Evolutionary conservation across 305 asterid genomes (phyloP).

Genomic region (Rubia tinctorum): DNA sequence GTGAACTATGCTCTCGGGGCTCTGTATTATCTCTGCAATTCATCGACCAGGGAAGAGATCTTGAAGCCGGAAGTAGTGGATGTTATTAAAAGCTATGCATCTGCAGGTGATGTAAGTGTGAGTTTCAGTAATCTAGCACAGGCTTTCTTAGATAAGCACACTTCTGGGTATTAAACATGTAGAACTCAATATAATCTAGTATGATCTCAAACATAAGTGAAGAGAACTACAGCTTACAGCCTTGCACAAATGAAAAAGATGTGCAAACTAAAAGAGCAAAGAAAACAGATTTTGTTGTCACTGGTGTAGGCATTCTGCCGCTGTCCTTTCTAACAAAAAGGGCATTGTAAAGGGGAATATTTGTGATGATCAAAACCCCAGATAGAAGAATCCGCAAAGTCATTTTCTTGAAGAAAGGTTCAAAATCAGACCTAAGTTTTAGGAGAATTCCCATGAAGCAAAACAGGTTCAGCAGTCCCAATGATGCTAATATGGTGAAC

Average conservation of each 20-base stretch:
- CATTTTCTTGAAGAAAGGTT: constrained; percentile 20
- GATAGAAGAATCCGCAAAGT: constrained; percentile 47
- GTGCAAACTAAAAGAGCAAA: constrained; percentile 43
- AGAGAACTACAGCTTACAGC: not conserved
- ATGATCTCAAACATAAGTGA: no score
- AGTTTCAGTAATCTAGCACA: constrained; percentile 75
- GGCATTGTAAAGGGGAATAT: constrained; percentile 63
- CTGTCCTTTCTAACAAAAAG: constrained; percentile 57
- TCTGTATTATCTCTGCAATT: constrained; percentile 67
- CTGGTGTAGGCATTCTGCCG: constrained; percentile 56
- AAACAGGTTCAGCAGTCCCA: constrained; percentile 61
- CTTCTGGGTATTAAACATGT: constrained; percentile 7
- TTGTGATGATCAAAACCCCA: constrained; percentile 48
- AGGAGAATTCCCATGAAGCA: constrained; percentile 32
- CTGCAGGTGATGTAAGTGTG: constrained; percentile 49
- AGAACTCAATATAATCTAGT: no score
- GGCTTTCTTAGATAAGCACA: constrained; percentile 68
- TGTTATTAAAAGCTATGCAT: constrained; percentile 62
- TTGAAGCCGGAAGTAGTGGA: constrained; percentile 79
- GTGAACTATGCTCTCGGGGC: constrained; percentile 76
- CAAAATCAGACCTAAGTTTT: constrained; percentile 16
- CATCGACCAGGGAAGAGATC: constrained; percentile 53
- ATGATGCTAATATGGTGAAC: constrained; percentile 40
- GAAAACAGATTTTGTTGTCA: constrained; percentile 34
- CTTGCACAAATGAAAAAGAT: constrained; percentile 26